Evolutionary conservation across 2,329 filamentous ascomycete species (phyloP).

Genomic region (Rhynchosporium graminicola): DNA sequence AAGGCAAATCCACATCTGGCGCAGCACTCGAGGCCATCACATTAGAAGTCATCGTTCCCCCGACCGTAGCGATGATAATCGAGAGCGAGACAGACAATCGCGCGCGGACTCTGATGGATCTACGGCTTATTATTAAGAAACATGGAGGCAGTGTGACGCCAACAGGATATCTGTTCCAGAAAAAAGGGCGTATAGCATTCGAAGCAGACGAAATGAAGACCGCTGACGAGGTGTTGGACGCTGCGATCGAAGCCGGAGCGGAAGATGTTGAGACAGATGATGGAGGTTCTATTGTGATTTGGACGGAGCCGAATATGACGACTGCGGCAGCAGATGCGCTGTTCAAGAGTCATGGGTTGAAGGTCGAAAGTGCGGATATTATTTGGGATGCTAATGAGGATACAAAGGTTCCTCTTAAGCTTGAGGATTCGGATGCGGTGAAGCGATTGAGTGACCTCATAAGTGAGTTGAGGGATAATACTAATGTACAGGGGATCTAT

Average conservation of each 20-base stretch:
- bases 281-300: constrained; percentile 70
- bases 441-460: constrained; percentile 61
- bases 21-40: constrained; percentile 74
- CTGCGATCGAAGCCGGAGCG: constrained; percentile 81
- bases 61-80: constrained; percentile 75
- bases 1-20: constrained; percentile 77
- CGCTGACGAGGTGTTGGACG: constrained; percentile 73
- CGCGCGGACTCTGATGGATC: constrained; percentile 69
- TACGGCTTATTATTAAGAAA: constrained; percentile 71
- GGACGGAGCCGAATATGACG: constrained; percentile 66
- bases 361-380: constrained; percentile 75
- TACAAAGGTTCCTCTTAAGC: constrained; percentile 65
- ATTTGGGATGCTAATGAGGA: constrained; percentile 84
- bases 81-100: constrained; percentile 86
- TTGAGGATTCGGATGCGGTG: constrained; percentile 55
- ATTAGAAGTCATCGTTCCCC: constrained; percentile 78
- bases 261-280: constrained; percentile 69
- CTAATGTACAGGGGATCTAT: constrained; percentile 78
- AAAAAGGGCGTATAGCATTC: constrained; percentile 74
- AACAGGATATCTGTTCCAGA: constrained; percentile 82
- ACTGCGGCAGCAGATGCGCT: constrained; percentile 65
- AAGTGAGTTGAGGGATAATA: constrained; percentile 62
- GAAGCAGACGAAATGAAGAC: constrained; percentile 54
- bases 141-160: constrained; percentile 69
- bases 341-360: constrained; percentile 62